Conservation (phyloP, 441 rosid genomes). For the Adansonia gregorii region DNA sequence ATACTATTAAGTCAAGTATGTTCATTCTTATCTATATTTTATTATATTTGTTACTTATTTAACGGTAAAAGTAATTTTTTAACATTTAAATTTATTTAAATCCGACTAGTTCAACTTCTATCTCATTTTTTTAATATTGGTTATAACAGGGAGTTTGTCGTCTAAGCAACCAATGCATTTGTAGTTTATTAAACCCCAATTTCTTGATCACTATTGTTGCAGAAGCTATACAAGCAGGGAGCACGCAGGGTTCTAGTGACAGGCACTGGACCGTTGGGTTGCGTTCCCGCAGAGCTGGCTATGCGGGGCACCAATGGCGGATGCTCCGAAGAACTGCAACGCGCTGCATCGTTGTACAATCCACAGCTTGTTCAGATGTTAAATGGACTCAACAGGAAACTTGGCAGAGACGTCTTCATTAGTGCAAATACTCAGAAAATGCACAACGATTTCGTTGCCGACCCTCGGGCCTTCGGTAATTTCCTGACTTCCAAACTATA, state of each 20-base stretch:
- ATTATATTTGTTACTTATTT: too few species aligned
- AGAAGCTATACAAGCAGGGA: conserved; percentile 28
- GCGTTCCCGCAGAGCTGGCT: conserved; percentile 29
- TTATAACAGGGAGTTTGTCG: too few species aligned
- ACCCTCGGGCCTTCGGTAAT: conserved; percentile 26
- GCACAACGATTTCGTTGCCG: conserved; percentile 9
- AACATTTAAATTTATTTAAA: too few species aligned
- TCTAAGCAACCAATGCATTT: too few species aligned
- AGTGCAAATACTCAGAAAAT: conserved; percentile 19
- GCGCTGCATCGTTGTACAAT: conserved; percentile 20
- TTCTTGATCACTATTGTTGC: neutral
- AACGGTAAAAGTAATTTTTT: too few species aligned
- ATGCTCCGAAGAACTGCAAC: conserved; percentile 22
- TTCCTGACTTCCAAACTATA: too few species aligned
- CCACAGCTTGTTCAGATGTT: conserved; percentile 26
- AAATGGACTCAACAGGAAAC: conserved; percentile 18
- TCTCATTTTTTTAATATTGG: too few species aligned
- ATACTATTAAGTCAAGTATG: too few species aligned
- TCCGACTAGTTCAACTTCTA: too few species aligned
- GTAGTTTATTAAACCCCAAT: too few species aligned
- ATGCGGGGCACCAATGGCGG: conserved; percentile 21
- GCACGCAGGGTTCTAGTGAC: conserved; percentile 27
- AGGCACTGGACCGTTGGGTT: conserved; percentile 28
- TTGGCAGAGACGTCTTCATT: conserved; percentile 22
- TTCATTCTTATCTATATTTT: too few species aligned